phyloP scores from a whole-genome alignment of 129 eudicot species.

The Centaurea solstitialis region DNA sequence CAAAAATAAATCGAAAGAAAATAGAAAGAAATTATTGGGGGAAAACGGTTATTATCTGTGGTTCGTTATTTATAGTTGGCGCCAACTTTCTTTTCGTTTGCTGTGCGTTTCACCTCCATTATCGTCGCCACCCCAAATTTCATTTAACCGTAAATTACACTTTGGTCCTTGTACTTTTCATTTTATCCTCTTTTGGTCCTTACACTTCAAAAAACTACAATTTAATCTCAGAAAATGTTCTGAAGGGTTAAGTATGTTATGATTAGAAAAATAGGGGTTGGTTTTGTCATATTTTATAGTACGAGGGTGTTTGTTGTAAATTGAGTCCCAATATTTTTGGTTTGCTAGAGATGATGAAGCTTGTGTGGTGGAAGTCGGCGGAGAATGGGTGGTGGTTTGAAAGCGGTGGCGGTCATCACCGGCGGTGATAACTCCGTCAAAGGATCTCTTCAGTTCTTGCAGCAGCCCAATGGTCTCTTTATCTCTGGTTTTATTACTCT shows the following conservation, averaged over 20 bases:
- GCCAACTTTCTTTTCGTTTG: conserved; percentile 24
- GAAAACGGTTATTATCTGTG: conserved; percentile 15
- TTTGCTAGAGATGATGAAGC: conserved; percentile 18
- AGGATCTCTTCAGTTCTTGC: conserved; percentile 79
- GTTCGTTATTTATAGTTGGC: conserved; percentile 28
- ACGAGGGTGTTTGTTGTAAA: conserved; percentile 6
- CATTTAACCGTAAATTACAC: background rate
- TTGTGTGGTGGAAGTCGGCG: conserved; percentile 13
- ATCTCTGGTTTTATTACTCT: conserved; percentile 13
- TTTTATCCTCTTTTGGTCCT: background rate
- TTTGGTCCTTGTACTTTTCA: background rate
- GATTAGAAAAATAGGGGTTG: background rate
- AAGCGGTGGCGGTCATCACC: conserved; percentile 87
- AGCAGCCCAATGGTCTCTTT: conserved; percentile 46
- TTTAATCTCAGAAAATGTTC: background rate
- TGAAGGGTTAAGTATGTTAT: background rate
- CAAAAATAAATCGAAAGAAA: background rate
- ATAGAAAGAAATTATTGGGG: background rate
- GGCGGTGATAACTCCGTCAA: conserved; percentile 60
- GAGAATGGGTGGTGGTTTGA: conserved; percentile 63
- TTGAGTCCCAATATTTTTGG: conserved; percentile 3
- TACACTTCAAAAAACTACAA: background rate
- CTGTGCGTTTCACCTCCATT: conserved; percentile 13
- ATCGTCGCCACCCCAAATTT: conserved; percentile 6
- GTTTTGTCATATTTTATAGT: background rate